Evolutionary conservation across 176 grass and related monocot genomes (phyloP), one percentile per base, ranked within the genome.

Genomic region (Otatea glauca): DNA sequence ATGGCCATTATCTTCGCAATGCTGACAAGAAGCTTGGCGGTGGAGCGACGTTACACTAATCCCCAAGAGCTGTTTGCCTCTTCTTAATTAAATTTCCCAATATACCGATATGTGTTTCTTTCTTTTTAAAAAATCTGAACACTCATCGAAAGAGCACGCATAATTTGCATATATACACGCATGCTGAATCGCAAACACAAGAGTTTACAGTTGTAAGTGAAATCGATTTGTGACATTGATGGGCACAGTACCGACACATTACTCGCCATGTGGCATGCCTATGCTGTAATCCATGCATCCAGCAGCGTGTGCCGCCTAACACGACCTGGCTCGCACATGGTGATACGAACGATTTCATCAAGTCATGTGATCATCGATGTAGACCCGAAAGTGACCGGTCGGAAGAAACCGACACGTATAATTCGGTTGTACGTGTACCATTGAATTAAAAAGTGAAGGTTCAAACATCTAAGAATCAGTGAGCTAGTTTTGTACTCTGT

Each of bases 41-140:
- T 80, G 84, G 84, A 72, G 84, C 76, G 84, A 86, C 68, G 84
- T 44, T 68, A 86, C 32, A 63, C 44, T 20, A 74, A 74, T 74
- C 70, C 29, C 27, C 70, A 41, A 35, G 43, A 74, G 62, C 63
- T 17, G 32, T 68, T 9, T 80, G 63, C 53, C 77, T 12, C 62
- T 67, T 80, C 18, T 67, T 20, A 29, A 49, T 49, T 14, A 49
- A 49, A 15, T 3, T 49, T 37, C 27, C 50, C 27, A 74, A 37
- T 78, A 7, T 6, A 70, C 10, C 43, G 10, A 7, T 12, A 70
- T 24, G 68, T 24, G 7, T 70, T 70, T 1, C 21, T 70, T 45
- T 45, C 11, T 18, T 15, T 14, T 7, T 10, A 43, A n/a, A 5
- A 25, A 1, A 71, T 25, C 42, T 25, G 21, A 44, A 45, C 68